Base-by-base conservation (phyloP, 2,329 filamentous ascomycete genomes). In the Zalaria sp. region DNA sequence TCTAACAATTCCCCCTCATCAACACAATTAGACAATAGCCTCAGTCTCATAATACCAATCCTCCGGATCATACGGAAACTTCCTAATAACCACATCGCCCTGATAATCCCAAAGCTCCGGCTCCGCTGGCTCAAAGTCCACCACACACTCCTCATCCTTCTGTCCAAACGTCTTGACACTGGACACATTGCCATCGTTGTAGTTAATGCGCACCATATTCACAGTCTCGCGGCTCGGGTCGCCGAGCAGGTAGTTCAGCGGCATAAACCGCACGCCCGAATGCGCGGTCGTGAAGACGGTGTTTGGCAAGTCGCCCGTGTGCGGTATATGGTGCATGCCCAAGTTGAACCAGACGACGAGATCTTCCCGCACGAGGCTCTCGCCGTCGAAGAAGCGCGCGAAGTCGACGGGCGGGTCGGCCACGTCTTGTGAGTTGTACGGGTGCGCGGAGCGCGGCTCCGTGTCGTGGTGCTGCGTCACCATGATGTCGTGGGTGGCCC, bases 271-370 rank as follows among this genome's bases (percentile, higher is more conserved):
- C 35, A 71, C 52, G 25, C 62, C 62, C 1, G 58, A 59, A 44
- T 69, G 66, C 2, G 67, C 66, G 6, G 64, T 64, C 10, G 64
- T 68, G 53, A 67, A 64, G 40, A 73, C 63, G 0, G 72, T 75
- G 49, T 72, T 73, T 11, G 71, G 72, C 8, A 75, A 52, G 48
- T 73, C 70, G 18, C 63, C 65, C 2, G 70, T 68, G 49, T 72
- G 66, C 6, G 72, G 68, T n/a, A 74, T 55, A 50, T 77, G 73
- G 49, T 77, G 71, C 67, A 72, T 75, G 10, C 73, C 73, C 5
- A 72, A 50, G 43, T 71, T 75, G 44, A 75, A 61, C 64, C 67
- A 75, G 8, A 75, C 41, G 3, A 74, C 70, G 8, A 71, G 44
- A 42, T 69, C 66, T 50, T 67, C 63, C 42, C 69, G 59, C 34